These are phyloP conservation scores for Ilex aquifolium DNA, from an alignment of 257 asterid genomes.

Conservation along the genomic window DNA sequence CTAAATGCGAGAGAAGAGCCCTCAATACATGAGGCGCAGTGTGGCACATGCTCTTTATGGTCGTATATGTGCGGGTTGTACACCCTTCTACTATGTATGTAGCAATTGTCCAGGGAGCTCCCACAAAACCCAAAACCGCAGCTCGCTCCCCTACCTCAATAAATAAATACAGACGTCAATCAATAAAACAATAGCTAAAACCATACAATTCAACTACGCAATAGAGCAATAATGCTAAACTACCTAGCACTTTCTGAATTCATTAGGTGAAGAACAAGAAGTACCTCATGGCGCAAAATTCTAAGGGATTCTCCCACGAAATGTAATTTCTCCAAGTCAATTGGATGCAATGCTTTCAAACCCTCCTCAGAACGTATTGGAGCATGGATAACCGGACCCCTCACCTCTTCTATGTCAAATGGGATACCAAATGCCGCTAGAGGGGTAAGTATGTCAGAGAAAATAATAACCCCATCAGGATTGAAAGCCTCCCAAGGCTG, in stretches of 20 bases:
- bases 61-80: constrained; percentile 76
- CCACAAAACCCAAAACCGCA: constrained; percentile 95
- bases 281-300: constrained; percentile 72
- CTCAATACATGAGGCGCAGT: constrained; percentile 46
- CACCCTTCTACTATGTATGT: constrained; percentile 95
- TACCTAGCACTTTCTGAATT: constrained; percentile 1
- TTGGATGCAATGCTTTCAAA: constrained; percentile 62
- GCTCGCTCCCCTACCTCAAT: constrained; percentile 76
- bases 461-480: constrained; percentile 96
- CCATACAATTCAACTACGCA: background rate
- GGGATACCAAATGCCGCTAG: constrained; percentile 97
- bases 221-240: constrained; percentile 4
- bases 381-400: constrained; percentile 84
- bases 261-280: constrained; percentile 3
- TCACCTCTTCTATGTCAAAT: constrained; percentile 85
- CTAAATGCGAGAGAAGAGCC: constrained; percentile 73
- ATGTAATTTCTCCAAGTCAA: constrained; percentile 72
- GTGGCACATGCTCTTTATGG: constrained; percentile 92
- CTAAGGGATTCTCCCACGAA: constrained; percentile 87
- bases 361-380: constrained; percentile 78
- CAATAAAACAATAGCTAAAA: background rate
- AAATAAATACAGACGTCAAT: background rate
- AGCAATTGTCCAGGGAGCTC: constrained; percentile 99
- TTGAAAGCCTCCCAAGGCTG: constrained; percentile 98
- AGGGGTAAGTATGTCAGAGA: constrained; percentile 95